Percentiles rank a stretch among this genome's conserved stretches.
These are phyloP conservation scores for Solanum etuberosum DNA, from an alignment of 257 asterid species.

Conservation along the genomic window DNA sequence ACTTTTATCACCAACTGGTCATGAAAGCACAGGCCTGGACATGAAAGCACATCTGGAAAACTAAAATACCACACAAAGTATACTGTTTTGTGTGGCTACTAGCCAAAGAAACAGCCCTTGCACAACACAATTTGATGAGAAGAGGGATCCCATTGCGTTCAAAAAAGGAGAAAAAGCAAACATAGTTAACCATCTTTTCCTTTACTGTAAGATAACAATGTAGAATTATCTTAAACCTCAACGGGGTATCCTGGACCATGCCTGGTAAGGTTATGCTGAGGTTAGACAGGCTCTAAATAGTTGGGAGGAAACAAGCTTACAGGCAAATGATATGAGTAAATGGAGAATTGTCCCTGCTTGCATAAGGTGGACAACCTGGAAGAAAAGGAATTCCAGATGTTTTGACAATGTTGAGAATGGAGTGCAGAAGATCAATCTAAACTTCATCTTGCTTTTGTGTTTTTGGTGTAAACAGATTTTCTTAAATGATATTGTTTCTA, in stretches of 20 bases:
- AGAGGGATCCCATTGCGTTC: not conserved
- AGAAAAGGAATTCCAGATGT: not conserved
- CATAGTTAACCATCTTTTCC: not conserved
- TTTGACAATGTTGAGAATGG: not conserved
- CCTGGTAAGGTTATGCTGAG: not conserved
- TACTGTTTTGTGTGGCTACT: not conserved
- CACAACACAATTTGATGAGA: not conserved
- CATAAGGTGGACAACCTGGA: not conserved
- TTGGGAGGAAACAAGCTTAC: not conserved
- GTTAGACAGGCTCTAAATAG: not conserved
- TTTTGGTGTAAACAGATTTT: not conserved
- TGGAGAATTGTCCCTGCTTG: not conserved
- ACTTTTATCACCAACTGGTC: not conserved
- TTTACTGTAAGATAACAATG: not conserved
- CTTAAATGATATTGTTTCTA: not conserved
- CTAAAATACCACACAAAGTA: not conserved
- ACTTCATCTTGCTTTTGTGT: not conserved
- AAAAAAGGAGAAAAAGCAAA: not conserved
- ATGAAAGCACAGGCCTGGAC: not conserved
- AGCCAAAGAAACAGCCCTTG: not conserved
- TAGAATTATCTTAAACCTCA: not conserved
- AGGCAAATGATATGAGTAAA: not conserved
- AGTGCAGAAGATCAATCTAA: not conserved
- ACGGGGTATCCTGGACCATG: not conserved
- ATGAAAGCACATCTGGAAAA: not conserved